These are phyloP conservation scores for Cardamine resedifolia DNA, from an alignment of 345 rosid species.

Conservation along the genomic window DNA sequence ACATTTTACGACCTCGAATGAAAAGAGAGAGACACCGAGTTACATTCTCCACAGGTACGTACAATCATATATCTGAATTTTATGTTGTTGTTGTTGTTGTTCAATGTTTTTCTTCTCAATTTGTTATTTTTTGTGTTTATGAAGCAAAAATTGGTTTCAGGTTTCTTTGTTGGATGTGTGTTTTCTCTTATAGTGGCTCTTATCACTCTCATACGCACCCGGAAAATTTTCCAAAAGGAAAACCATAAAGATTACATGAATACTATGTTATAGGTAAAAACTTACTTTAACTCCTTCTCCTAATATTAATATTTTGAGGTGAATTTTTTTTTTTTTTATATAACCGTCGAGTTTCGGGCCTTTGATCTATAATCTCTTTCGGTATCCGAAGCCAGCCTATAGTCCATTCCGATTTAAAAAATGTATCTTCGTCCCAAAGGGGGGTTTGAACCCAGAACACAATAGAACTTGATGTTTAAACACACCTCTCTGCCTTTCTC, in stretches of 20 bases:
- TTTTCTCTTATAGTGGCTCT: constrained; percentile 52
- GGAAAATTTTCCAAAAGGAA: constrained; percentile 24
- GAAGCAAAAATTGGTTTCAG: constrained; percentile 34
- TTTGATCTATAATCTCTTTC: too few relatives aligned
- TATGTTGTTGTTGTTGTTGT: background rate
- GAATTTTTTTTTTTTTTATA: too few relatives aligned
- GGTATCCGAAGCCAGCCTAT: too few relatives aligned
- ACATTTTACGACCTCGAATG: constrained; percentile 47
- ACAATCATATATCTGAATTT: constrained; percentile 9
- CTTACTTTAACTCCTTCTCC: background rate
- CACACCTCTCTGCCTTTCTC: background rate
- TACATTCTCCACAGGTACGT: constrained; percentile 59
- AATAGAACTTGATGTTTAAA: background rate
- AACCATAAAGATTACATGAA: constrained; percentile 44
- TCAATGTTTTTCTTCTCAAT: too few relatives aligned
- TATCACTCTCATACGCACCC: constrained; percentile 38
- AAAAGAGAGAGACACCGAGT: constrained; percentile 56
- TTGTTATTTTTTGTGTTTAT: background rate
- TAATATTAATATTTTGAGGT: background rate
- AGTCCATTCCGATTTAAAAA: too few relatives aligned
- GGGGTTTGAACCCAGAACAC: too few relatives aligned
- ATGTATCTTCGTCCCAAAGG: too few relatives aligned
- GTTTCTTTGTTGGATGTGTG: constrained; percentile 56
- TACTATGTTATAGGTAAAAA: constrained; percentile 57
- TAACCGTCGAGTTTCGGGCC: too few relatives aligned